Evolutionary conservation across 805 yeast genomes (phyloP).

Genomic region (Yamadazyma nakazawae): DNA sequence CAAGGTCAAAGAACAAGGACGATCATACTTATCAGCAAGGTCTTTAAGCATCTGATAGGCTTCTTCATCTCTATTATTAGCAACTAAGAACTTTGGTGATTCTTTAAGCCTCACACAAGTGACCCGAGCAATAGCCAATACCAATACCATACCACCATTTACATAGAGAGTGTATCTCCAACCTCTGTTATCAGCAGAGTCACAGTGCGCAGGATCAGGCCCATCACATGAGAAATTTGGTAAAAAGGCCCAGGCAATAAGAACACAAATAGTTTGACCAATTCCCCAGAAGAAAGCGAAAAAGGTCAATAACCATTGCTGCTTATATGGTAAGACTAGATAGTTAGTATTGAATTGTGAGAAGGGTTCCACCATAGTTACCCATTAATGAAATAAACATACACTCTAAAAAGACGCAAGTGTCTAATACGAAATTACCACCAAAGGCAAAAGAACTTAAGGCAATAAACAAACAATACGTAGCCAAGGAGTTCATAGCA

Average conservation of each 20-base stretch:
- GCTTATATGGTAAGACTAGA: conserved; percentile 49
- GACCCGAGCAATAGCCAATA: conserved; percentile 34
- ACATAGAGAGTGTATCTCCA: conserved; percentile 58
- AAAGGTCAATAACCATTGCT: conserved; percentile 50
- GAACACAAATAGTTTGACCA: conserved; percentile 53
- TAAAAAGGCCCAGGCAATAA: conserved; percentile 57
- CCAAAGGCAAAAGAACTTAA: conserved; percentile 48
- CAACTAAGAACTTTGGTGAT: conserved; percentile 54
- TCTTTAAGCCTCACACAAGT: conserved; percentile 40
- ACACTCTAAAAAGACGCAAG: conserved; percentile 11
- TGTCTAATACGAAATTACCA: conserved; percentile 42
- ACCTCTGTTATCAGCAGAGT: conserved; percentile 50
- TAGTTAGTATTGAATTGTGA: conserved; percentile 37
- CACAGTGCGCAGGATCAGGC: conserved; percentile 33
- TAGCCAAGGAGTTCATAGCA: conserved; percentile 47
- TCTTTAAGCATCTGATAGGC: conserved; percentile 41
- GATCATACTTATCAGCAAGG: conserved; percentile 47
- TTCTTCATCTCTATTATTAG: conserved; percentile 51
- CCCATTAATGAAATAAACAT: not conserved
- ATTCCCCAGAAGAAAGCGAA: conserved; percentile 58
- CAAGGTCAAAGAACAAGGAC: conserved; percentile 41
- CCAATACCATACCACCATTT: conserved; percentile 46
- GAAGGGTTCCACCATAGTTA: too few relatives aligned
- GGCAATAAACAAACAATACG: conserved; percentile 48
- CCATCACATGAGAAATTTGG: conserved; percentile 47